Base-by-base conservation (phyloP, 208 protist genomes). In the Trypanosoma conorhini region DNA sequence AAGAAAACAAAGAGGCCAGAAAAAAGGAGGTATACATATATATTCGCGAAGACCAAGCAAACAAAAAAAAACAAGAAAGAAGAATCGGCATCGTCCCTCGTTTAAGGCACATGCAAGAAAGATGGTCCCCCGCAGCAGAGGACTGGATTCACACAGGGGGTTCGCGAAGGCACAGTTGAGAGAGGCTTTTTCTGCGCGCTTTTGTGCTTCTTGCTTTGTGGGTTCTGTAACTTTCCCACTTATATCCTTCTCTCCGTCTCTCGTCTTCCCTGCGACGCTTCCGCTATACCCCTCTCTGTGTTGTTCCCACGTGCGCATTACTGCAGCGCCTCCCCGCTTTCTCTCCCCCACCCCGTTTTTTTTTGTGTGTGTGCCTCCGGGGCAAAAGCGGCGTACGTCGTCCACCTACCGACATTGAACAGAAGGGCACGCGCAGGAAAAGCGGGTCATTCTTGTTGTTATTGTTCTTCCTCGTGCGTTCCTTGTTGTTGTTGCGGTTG, bases 401-500 rank as follows among this genome's bases (percentile, higher is more conserved):
- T 38, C 4, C 33, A 38, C 33, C 4, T 38, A 38, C 33, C 2
- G 33, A 7, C 33, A 38, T 38, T 38, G 2, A 38, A 38, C 33
- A 38, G 33, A 38, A 38, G 7, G 33, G 33, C 7, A 38, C 7
- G 7, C 7, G 7, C 7, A 38, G 33, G 7, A 38, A 38, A 38
- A 38, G 2, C 33, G 7, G 7, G 33, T 38, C 2, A 2, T 38
- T 7, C 33, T 38, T 38, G n/a, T n/a, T n/a, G n/a, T n/a, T n/a
- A n/a, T 38, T 38, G 7, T 38, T 38, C 2, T 38, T 38, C 7
- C 33, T 38, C 7, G 33, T 38, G 33, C 33, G 33, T 38, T 38
- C 33, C 7, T 38, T 38, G 33, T 38, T 38, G 7, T 56, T 72
- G 66, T 67, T 80, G 33, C 2, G 33, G 4, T 38, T 38, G 33